phyloP scores from a whole-genome alignment of 2,329 filamentous ascomycete genomes.

The Didymella arachidicola region DNA sequence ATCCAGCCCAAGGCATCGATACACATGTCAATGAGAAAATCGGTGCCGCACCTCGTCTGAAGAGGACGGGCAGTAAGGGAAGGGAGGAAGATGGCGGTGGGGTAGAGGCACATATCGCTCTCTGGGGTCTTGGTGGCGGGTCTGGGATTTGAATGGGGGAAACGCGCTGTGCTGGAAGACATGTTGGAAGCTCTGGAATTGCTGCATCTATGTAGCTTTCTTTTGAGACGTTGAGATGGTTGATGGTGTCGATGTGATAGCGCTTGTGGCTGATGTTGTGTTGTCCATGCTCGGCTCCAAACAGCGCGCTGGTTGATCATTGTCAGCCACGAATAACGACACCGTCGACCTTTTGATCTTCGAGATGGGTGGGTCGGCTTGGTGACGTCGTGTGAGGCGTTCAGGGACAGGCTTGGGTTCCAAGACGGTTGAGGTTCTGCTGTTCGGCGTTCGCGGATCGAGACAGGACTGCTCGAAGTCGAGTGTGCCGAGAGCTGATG shows the following conservation, averaged over 20 bases:
- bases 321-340: background rate
- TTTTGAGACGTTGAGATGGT: background rate
- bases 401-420: conserved; percentile 10
- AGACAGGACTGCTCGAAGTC: background rate
- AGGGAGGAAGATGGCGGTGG: conserved; percentile 48
- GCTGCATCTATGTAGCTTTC: no score
- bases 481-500: conserved; percentile 13
- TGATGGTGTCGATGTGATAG: background rate
- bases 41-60: conserved; percentile 51
- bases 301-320: background rate
- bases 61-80: conserved; percentile 52
- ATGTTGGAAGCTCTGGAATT: background rate
- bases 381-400: conserved; percentile 24
- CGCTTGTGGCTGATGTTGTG: background rate
- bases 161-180: conserved; percentile 1
- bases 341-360: background rate
- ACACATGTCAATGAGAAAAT: conserved; percentile 53
- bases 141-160: no score
- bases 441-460: conserved; percentile 2
- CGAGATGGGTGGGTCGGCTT: background rate
- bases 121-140: conserved; percentile 5
- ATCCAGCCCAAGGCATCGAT: conserved; percentile 49
- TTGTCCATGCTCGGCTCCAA: background rate
- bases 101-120: conserved; percentile 41
- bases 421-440: conserved; percentile 8